phyloP scores from a whole-genome alignment of 345 rosid species.

The Nephelium lappaceum region DNA sequence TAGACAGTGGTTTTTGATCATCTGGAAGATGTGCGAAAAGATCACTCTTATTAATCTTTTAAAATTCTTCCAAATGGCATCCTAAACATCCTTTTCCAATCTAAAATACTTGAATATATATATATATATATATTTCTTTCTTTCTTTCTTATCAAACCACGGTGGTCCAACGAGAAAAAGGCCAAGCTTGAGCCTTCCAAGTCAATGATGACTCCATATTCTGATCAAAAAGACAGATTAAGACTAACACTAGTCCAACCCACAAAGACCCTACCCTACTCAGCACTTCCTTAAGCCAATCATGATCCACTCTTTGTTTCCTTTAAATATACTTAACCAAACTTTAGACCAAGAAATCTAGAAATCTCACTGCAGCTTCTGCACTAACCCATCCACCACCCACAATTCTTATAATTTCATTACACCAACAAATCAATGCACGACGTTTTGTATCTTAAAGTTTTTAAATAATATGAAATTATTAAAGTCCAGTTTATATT shows the following conservation, averaged over 20 bases:
- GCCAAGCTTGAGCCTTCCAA: slow-evolving; percentile 9
- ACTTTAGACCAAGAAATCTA: not conserved
- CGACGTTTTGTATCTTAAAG: too few relatives aligned
- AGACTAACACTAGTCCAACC: not conserved
- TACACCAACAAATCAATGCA: too few relatives aligned
- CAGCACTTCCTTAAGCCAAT: slow-evolving; percentile 22
- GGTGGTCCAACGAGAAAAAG: slow-evolving; percentile 18
- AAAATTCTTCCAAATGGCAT: not conserved
- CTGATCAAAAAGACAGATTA: slow-evolving; percentile 17
- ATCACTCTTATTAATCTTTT: not conserved
- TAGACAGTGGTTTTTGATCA: not conserved
- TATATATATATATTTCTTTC: too few relatives aligned
- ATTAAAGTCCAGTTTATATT: too few relatives aligned
- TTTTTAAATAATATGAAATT: too few relatives aligned
- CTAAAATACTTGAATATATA: not conserved
- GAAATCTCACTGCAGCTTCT: slow-evolving; percentile 2
- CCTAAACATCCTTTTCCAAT: not conserved
- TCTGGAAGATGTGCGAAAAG: not conserved
- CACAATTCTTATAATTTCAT: not conserved
- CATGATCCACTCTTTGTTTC: slow-evolving; percentile 16
- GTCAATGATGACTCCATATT: slow-evolving; percentile 31
- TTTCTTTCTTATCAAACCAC: not conserved
- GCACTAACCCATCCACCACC: not conserved
- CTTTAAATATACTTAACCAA: not conserved
- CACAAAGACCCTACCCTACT: slow-evolving; percentile 5